phyloP scores from a whole-genome alignment of 306 rosid species.

The Astragalus glycyphyllos region DNA sequence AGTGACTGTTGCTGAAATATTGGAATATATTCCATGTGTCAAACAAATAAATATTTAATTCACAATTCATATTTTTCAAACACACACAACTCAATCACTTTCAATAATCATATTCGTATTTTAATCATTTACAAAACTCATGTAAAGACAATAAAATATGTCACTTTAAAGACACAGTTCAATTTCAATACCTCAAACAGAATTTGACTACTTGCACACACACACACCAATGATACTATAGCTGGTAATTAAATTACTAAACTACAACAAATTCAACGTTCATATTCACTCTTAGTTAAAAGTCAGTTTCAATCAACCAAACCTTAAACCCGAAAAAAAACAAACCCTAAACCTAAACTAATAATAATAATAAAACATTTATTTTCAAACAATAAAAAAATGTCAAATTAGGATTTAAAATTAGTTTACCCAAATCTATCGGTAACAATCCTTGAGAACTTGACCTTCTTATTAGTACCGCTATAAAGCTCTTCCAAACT shows the following conservation, averaged over 20 bases:
- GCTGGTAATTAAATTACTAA: too few species aligned
- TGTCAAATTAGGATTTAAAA: conserved; percentile 40
- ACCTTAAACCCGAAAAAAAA: too few species aligned
- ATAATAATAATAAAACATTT: too few species aligned
- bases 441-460: conserved; percentile 71
- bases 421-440: conserved; percentile 70
- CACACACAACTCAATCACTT: neutral
- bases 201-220: too few species aligned
- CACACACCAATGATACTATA: too few species aligned
- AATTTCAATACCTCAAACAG: neutral
- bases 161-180: conserved; percentile 7
- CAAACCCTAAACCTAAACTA: too few species aligned
- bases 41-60: conserved; percentile 27
- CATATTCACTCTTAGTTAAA: too few species aligned
- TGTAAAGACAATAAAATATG: conserved; percentile 1
- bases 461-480: conserved; percentile 87
- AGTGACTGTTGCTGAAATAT: conserved; percentile 64
- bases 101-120: neutral
- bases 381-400: neutral
- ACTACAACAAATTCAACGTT: too few species aligned
- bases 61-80: conserved; percentile 1
- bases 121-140: neutral
- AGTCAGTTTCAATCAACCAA: too few species aligned
- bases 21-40: conserved; percentile 28
- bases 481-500: conserved; percentile 87